phyloP scores from a whole-genome alignment of 1,284 basidiomycete genomes.

The Violaceomyces palustris region DNA sequence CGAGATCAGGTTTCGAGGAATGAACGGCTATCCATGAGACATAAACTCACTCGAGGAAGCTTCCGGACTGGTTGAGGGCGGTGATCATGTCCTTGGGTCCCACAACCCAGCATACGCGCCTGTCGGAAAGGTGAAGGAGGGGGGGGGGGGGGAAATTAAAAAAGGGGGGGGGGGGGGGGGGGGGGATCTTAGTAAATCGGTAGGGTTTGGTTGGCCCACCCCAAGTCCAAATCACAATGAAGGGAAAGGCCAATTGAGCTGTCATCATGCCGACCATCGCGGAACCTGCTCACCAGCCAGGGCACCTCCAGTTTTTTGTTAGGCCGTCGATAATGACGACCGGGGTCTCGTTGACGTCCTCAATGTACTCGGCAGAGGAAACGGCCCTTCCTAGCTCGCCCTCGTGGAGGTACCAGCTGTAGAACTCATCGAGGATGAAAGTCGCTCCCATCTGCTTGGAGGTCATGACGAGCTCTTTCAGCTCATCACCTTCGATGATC shows the following conservation, averaged over 20 bases:
- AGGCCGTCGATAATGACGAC: slow-evolving; percentile 83
- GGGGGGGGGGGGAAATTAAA: no score
- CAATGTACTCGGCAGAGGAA: slow-evolving; percentile 74
- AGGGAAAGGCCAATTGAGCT: slow-evolving; percentile 42
- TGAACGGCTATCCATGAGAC: no score
- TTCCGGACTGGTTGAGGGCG: slow-evolving; percentile 34
- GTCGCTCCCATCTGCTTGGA: slow-evolving; percentile 68
- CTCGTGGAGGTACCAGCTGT: slow-evolving; percentile 78
- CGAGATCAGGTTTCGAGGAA: no score
- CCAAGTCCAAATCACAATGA: no score
- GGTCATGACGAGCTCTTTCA: slow-evolving; percentile 71
- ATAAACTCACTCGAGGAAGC: slow-evolving; percentile 40
- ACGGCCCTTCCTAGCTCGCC: slow-evolving; percentile 72
- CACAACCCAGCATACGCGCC: slow-evolving; percentile 93
- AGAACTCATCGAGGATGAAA: slow-evolving; percentile 83
- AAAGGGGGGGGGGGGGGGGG: no score
- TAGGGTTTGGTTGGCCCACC: no score
- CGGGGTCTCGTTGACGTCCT: slow-evolving; percentile 75
- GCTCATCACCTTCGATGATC: slow-evolving; percentile 63
- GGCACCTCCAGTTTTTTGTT: slow-evolving; percentile 67
- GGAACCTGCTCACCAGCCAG: slow-evolving; percentile 24
- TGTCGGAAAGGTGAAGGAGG: slow-evolving; percentile 80
- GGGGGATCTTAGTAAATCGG: no score
- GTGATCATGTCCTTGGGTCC: slow-evolving; percentile 53
- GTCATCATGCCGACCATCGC: not conserved